Conservation (phyloP, 305 asterid genomes). For the Salvia sclarea region DNA sequence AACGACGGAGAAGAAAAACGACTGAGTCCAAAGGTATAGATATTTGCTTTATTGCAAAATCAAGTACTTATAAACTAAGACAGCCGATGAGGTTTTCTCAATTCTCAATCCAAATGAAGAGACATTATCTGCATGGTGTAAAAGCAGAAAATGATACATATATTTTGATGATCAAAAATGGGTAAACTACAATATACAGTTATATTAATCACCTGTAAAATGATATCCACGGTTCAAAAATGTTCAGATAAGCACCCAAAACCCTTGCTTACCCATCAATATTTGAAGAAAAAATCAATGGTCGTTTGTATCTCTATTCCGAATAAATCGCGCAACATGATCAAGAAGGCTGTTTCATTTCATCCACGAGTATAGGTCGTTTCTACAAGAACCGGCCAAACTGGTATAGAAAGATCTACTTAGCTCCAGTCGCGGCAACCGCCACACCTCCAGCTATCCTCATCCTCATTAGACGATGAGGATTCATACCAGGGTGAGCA, state of each 20-base stretch:
- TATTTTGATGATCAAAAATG: background rate
- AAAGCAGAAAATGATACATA: background rate
- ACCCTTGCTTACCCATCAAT: slow-evolving; percentile 38
- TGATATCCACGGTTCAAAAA: slow-evolving; percentile 34
- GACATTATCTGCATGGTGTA: too few relatives aligned
- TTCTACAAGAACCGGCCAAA: background rate
- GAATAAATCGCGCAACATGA: background rate
- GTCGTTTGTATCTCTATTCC: background rate
- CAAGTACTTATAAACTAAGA: background rate
- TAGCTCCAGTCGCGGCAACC: slow-evolving; percentile 76
- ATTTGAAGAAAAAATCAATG: background rate
- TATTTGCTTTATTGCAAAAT: too few relatives aligned
- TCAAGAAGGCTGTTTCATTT: background rate
- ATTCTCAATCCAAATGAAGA: background rate
- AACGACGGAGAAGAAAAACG: too few relatives aligned
- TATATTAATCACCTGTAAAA: background rate
- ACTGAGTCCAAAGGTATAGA: too few relatives aligned
- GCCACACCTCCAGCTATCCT: slow-evolving; percentile 83
- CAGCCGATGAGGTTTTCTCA: background rate
- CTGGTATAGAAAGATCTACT: slow-evolving; percentile 15
- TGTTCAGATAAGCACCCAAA: slow-evolving; percentile 51
- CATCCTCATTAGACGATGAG: slow-evolving; percentile 37
- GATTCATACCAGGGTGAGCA: slow-evolving; percentile 92
- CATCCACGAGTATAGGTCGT: background rate
- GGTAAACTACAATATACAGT: background rate